Percentiles rank a stretch among this genome's conserved stretches.
Conservation (phyloP, 1,284 basidiomycete species). For the Boletus smithii region DNA sequence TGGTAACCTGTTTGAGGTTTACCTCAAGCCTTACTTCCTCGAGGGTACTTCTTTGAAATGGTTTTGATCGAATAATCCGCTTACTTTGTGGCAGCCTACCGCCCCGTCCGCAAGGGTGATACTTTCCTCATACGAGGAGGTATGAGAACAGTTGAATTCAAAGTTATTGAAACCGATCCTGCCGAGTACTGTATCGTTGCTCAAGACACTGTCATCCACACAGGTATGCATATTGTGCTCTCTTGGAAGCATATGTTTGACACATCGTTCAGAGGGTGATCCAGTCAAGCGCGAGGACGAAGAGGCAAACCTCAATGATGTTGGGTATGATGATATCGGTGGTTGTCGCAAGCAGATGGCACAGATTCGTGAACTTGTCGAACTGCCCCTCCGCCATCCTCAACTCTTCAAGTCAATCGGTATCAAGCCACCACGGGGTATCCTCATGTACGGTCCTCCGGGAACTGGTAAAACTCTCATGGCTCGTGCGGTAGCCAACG, state of each 20-base stretch:
- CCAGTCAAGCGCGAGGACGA: constrained; percentile 99
- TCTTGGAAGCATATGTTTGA: constrained; percentile 11
- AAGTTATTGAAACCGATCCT: constrained; percentile 94
- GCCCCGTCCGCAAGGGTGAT: constrained; percentile 93
- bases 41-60: constrained; percentile 59
- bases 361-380: constrained; percentile 98
- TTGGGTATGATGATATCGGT: constrained; percentile 99
- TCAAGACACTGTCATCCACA: constrained; percentile 95
- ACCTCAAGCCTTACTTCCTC: constrained; percentile 99
- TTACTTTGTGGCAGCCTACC: constrained; percentile 64
- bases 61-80: not conserved
- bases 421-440: constrained; percentile 99
- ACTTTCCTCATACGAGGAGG: constrained; percentile 98
- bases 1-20: constrained; percentile 98
- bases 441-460: constrained; percentile 94
- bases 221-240: constrained; percentile 45
- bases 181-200: constrained; percentile 96
- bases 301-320: constrained; percentile 93
- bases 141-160: constrained; percentile 98
- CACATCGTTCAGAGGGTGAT: constrained; percentile 75
- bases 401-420: constrained; percentile 99
- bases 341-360: constrained; percentile 99
- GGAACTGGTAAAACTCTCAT: constrained; percentile 98
- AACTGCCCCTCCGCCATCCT: constrained; percentile 95
- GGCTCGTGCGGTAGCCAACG: constrained; percentile 98